Conservation (phyloP, 2,329 filamentous ascomycete genomes). For the Stachybotrys chartarum region DNA sequence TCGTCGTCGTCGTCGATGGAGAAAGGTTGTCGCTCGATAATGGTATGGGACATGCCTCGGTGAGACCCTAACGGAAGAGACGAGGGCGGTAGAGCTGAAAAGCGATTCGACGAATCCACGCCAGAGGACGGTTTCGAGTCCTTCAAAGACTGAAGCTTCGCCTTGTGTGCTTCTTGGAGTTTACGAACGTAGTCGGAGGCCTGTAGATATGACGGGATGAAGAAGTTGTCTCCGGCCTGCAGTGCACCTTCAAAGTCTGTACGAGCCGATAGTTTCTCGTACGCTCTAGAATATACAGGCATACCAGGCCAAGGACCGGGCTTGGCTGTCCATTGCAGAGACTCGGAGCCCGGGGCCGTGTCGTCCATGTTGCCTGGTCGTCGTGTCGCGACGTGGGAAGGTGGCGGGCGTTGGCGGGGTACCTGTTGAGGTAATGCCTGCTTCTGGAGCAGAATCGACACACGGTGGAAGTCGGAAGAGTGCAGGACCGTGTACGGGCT, state of each 20-base stretch:
- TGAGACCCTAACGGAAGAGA: slow-evolving; percentile 44
- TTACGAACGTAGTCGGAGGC: slow-evolving; percentile 71
- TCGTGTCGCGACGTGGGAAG: neutral
- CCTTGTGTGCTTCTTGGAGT: slow-evolving; percentile 63
- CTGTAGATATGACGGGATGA: slow-evolving; percentile 77
- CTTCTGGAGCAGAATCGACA: neutral
- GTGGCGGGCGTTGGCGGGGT: neutral
- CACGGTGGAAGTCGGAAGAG: neutral
- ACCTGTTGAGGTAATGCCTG: neutral
- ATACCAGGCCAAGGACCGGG: neutral
- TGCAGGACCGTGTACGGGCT: neutral
- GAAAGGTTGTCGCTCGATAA: slow-evolving; percentile 67
- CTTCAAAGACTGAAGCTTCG: slow-evolving; percentile 45
- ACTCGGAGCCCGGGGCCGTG: neutral
- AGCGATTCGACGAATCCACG: slow-evolving; percentile 27
- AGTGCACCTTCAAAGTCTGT: slow-evolving; percentile 6
- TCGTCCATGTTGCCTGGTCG: neutral
- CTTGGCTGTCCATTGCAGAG: neutral
- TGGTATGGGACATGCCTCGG: slow-evolving; percentile 73
- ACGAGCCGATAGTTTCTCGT: slow-evolving; percentile 38
- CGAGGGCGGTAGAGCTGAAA: slow-evolving; percentile 38
- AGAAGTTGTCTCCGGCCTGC: slow-evolving; percentile 46
- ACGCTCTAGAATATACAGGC: slow-evolving; percentile 44
- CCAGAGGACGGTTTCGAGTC: slow-evolving; percentile 28
- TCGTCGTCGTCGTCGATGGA: slow-evolving; percentile 44